Evolutionary conservation across 2,329 filamentous ascomycete species (phyloP), one percentile per base, ranked within the genome.

Genomic region (Tolypocladium endophyticum): DNA sequence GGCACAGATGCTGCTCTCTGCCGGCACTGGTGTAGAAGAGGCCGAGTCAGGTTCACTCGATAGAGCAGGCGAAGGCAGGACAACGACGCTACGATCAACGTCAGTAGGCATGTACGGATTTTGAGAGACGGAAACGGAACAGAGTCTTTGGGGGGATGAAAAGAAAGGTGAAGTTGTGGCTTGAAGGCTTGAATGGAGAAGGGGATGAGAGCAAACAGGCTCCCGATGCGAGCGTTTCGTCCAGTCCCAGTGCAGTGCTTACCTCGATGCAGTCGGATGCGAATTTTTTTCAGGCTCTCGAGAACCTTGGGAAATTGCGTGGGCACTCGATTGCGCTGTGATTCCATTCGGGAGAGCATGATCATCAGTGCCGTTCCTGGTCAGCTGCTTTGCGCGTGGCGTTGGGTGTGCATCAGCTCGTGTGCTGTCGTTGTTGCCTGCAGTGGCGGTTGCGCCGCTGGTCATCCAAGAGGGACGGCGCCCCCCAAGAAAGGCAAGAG

Each of bases 21-120:
- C 55, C 20, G 18, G 20, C 4, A 2, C 20, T 1, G 56, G 55
- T 43, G 45, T 36, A 20, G 59, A 60, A 39, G 33, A 23, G 11
- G 52, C 69, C 30, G 81, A 81, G 66, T 81, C 84, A 20, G 77
- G 74, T 62, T 86, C 83, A 63, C 87, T 82, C 68, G 84, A 88
- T 14, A 82, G 80, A 16, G 84, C 80, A 38, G 86, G 85, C 18
- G 87, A 87, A 8, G 84, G 83, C 56, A 87, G 77, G 25, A 81
- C 74, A 39, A 72, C 65, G 60, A 69, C 63, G 25, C 16, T 45
- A 39, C 61, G 59, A 38, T 23, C 33, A n/a, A 16, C 14, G 59
- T 58, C 45, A 63, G 59, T 57, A 38, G 61, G 60, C 59, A 3
- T 28, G 39, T 18, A n/a, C 30, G 4, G n/a, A 5, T 20, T 20